Conservation (phyloP, 2,329 filamentous ascomycete genomes). For the Triangularia setosa region DNA sequence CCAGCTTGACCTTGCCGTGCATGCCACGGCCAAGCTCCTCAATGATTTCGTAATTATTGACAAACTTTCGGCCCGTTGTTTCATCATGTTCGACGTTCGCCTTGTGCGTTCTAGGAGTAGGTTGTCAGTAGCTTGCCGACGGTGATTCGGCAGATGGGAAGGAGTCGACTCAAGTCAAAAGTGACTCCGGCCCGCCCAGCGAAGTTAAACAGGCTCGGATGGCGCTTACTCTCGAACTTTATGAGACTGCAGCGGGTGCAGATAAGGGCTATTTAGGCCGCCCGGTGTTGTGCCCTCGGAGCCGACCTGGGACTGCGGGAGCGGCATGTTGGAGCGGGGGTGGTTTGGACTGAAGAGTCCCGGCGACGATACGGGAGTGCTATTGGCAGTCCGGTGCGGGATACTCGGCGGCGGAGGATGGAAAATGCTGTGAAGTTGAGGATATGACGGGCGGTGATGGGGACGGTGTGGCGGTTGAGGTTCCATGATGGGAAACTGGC, state of each 20-base stretch:
- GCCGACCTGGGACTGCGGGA: constrained; percentile 38
- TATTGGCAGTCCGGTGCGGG: constrained; percentile 47
- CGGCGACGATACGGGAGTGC: constrained; percentile 58
- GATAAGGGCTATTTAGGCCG: constrained; percentile 53
- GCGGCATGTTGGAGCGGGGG: constrained; percentile 39
- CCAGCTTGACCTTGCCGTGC: constrained; percentile 96
- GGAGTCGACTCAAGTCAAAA: background rate
- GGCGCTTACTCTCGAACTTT: constrained; percentile 69
- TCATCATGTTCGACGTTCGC: constrained; percentile 86
- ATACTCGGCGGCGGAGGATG: constrained; percentile 36
- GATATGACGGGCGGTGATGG: constrained; percentile 27
- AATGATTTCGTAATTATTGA: constrained; percentile 97
- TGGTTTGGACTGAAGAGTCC: constrained; percentile 56
- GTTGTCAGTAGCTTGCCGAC: constrained; percentile 13
- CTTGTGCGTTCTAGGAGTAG: constrained; percentile 67
- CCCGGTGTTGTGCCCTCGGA: constrained; percentile 54
- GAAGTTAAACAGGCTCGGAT: background rate
- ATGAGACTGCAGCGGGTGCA: constrained; percentile 69
- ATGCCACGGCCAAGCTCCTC: constrained; percentile 94
- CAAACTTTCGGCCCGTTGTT: constrained; percentile 86
- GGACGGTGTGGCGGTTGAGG: constrained; percentile 23
- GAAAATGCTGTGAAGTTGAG: constrained; percentile 35
- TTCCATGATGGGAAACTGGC: constrained; percentile 25
- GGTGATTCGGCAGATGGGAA: background rate
- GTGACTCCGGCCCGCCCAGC: background rate